phyloP scores from a whole-genome alignment of 176 grass and related monocot species.

The Hordeum marinum region DNA sequence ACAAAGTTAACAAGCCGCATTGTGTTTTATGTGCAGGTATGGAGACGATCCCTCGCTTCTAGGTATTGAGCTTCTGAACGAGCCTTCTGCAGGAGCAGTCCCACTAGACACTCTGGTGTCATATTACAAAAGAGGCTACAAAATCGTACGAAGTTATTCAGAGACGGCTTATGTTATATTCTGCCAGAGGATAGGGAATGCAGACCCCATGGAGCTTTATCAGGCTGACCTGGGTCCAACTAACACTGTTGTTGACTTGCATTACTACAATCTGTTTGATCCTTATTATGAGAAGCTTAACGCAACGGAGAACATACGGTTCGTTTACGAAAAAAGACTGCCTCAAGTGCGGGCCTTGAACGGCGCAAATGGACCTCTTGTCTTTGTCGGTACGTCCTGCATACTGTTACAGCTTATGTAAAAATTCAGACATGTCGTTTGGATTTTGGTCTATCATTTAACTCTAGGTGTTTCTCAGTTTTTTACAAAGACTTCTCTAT shows the following conservation, averaged over 20 bases:
- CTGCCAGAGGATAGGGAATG: conserved; percentile 87
- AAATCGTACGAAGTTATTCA: conserved; percentile 73
- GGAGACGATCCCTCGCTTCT: conserved; percentile 54
- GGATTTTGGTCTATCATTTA: background rate
- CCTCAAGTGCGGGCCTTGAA: conserved; percentile 62
- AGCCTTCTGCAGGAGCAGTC: conserved; percentile 64
- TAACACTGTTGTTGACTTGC: conserved; percentile 74
- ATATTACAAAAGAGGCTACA: conserved; percentile 76
- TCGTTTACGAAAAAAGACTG: conserved; percentile 53
- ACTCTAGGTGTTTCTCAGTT: background rate
- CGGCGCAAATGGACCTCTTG: conserved; percentile 69
- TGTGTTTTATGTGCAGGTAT: conserved; percentile 53
- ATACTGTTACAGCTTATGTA: background rate
- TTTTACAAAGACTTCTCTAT: background rate
- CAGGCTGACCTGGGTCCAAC: conserved; percentile 55
- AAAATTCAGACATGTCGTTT: background rate
- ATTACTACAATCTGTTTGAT: conserved; percentile 92
- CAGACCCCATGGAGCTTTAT: conserved; percentile 82
- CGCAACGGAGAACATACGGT: conserved; percentile 69
- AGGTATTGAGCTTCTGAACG: conserved; percentile 85
- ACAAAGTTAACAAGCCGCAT: background rate
- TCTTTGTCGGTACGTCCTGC: conserved; percentile 66
- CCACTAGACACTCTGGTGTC: conserved; percentile 53
- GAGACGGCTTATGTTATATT: conserved; percentile 72
- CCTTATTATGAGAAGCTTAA: conserved; percentile 58